Evolutionary conservation across 176 grass and related monocot species (phyloP).

Genomic region (Avena atlantica): DNA sequence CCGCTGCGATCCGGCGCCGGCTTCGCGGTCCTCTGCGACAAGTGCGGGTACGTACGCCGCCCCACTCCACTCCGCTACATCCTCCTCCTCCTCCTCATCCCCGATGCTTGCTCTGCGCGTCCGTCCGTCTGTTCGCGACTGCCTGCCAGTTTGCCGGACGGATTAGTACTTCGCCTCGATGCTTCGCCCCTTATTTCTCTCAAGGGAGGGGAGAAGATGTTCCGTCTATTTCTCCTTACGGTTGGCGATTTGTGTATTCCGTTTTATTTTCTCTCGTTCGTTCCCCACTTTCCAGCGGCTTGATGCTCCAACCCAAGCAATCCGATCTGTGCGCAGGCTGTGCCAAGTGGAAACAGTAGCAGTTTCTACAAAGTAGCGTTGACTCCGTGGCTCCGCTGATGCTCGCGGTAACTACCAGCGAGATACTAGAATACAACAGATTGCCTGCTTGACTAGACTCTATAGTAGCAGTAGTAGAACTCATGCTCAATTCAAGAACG

Average conservation of each 20-base stretch:
- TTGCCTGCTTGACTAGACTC: not conserved
- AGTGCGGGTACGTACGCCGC: conserved; percentile 89
- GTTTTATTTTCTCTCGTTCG: not conserved
- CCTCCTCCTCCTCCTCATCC: not conserved
- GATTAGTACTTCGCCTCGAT: no score
- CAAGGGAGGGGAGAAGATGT: not conserved
- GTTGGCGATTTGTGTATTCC: not conserved
- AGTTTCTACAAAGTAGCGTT: conserved; percentile 32
- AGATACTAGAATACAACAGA: not conserved
- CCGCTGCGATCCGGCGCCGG: conserved; percentile 74
- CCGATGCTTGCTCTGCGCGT: not conserved
- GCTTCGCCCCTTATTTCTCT: not conserved
- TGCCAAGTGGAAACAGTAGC: conserved; percentile 22
- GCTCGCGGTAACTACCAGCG: not conserved
- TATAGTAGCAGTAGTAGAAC: not conserved
- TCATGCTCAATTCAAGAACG: not conserved
- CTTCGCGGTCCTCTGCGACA: conserved; percentile 84
- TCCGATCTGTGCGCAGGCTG: conserved; percentile 25
- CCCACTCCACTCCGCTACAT: not conserved
- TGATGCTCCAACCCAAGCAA: not conserved
- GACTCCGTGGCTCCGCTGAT: conserved; percentile 17
- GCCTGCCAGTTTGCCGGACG: no score
- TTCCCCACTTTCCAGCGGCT: not conserved
- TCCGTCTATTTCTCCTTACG: not conserved
- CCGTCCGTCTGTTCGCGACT: no score